Evolutionary conservation across 768 basidiomycete genomes (phyloP), one percentile per base, ranked within the genome.

Genomic region (Gloeostereum incarnatum): DNA sequence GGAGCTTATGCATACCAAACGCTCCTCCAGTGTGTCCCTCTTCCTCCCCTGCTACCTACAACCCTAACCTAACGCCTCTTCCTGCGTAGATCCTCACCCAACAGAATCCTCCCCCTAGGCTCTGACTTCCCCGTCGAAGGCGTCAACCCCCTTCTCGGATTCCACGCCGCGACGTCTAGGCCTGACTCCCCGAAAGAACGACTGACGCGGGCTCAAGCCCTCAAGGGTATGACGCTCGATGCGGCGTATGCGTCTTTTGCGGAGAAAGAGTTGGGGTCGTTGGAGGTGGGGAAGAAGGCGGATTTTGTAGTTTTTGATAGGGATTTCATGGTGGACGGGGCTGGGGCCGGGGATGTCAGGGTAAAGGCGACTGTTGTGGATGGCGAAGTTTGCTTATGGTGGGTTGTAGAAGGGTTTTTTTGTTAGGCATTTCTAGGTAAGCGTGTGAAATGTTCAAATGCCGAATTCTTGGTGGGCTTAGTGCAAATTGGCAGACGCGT

Each of bases 101-200:
- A 61, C n/a, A 57, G 68, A 0, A 55, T 78, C 10, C 68, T 93
- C 2, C 80, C 90, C 0, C 67, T 97, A 1, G 93, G 94, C 2
- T 89, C 90, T 2, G 93, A 97, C 56, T 96, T 97, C 57, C 94
- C 94, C 0, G 80, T 97, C 3, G 93, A 97, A 57, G 73, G 76
- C 7, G 81, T 94, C 38, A 88, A 94, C 51, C 93, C 94, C 0
- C 61, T 97, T 23, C 63, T 84, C 3, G 89, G 88, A 0, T 93
- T 96, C 58, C 90, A 92, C 48, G 91, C 94, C 4, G 89, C 90
- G 0, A 71, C 91, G 2, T 69, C 89, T 1, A 73, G 93, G 10
- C 63, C 88, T 4, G 69, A 72, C 17, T 92, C 73, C 52, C 65
- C 84, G 0, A 57, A 71, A 0, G 73, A 97, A 54, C 66, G 70